Percentiles rank a stretch among this genome's conserved stretches.
Conservation (phyloP, 2,329 filamentous ascomycete genomes). For the Chrysoporthe deuterocubensis region DNA sequence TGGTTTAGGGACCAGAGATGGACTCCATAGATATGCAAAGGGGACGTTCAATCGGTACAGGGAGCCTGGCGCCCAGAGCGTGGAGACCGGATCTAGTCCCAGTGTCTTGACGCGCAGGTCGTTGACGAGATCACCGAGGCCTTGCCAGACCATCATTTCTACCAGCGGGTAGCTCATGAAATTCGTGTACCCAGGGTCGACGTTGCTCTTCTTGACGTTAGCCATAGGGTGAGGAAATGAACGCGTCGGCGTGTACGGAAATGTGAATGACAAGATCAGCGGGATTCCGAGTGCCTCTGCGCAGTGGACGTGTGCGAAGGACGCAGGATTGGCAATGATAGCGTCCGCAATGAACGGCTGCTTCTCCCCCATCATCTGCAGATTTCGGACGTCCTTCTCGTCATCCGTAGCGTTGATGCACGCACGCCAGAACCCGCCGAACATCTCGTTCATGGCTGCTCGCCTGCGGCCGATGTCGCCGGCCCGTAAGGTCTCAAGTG, state of each 20-base stretch:
- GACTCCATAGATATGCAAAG: slow-evolving; percentile 75
- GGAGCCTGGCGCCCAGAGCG: slow-evolving; percentile 75
- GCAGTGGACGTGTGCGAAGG: slow-evolving; percentile 78
- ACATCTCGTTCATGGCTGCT: slow-evolving; percentile 78
- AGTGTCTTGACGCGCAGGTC: slow-evolving; percentile 72
- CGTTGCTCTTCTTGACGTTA: slow-evolving; percentile 73
- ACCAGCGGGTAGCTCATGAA: slow-evolving; percentile 81
- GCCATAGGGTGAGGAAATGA: slow-evolving; percentile 79
- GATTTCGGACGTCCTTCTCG: slow-evolving; percentile 62
- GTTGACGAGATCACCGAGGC: slow-evolving; percentile 79
- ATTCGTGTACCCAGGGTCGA: slow-evolving; percentile 75
- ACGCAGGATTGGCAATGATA: slow-evolving; percentile 85
- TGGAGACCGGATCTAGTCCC: slow-evolving; percentile 73
- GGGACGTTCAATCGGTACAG: slow-evolving; percentile 75
- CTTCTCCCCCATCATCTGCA: slow-evolving; percentile 67
- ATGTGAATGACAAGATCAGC: slow-evolving; percentile 86
- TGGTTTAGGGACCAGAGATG: slow-evolving; percentile 68
- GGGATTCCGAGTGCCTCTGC: slow-evolving; percentile 79
- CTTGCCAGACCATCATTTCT: slow-evolving; percentile 91
- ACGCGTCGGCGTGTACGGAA: slow-evolving; percentile 77
- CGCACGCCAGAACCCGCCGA: slow-evolving; percentile 79
- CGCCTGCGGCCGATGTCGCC: slow-evolving; percentile 73
- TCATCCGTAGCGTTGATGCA: slow-evolving; percentile 77
- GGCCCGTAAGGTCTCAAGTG: slow-evolving; percentile 70
- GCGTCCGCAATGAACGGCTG: slow-evolving; percentile 71